Base-by-base conservation (phyloP, 75 land plant genomes). In the Picea glauca region DNA sequence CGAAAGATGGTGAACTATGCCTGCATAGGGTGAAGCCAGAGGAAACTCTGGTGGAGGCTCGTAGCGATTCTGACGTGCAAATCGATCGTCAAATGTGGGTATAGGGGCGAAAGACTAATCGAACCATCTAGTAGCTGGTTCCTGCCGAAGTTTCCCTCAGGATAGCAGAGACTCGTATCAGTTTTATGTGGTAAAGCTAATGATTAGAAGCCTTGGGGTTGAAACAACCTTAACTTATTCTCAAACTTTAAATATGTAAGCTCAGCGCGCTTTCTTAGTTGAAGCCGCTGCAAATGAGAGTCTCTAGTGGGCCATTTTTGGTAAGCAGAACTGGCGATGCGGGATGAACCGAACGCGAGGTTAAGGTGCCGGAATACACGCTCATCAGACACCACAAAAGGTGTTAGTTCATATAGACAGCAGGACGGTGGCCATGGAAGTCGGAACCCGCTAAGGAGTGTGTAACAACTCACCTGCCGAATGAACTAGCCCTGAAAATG, bases 101-200 rank as follows among this genome's bases (percentile, higher is more conserved):
- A 77, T 82, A 77, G 83, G 83, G 83, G 79, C 62, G 79, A 77
- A 70, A 77, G 83, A 82, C 83, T 82, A 82, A 82, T 82, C 79
- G 78, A 82, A 82, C 75, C 74, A 82, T 82, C 79, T 82, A 82
- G 82, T 81, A 81, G 72, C 54, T 81, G 78, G 72, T 76, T 46
- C 58, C 78, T 9, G 46, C 72, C 59, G 43, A 76, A 61, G 67
- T 62, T 76, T 62, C 67, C 68, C 78, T 64, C 72, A 65, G 33
- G 72, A 76, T 63, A 80, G 77, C 81, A 74, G 43, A 66, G 61
- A 43, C 78, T 26, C 77, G 17, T 75, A 35, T 12, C 13, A 62
- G 72, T 81, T 81, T 65, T 50, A 81, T 76, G 57, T 46, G 78
- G 78, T 81, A 76, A 81, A 76, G 78, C 70, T 23, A 81, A 64